Base-by-base conservation (phyloP, 163 green algal genomes). In the Chloromonas sp. region DNA sequence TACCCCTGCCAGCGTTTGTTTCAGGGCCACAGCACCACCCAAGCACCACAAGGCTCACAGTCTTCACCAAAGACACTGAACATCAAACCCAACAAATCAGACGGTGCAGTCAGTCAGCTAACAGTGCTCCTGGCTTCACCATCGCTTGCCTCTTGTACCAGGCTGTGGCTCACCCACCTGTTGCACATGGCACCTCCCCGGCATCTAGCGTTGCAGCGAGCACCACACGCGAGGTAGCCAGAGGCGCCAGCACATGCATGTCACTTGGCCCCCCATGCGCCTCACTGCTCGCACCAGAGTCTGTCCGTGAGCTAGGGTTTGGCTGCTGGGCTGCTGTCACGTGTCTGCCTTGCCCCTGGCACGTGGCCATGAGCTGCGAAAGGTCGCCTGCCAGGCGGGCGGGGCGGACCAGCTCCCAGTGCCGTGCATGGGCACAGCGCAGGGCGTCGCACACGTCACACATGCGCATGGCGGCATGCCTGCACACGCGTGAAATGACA, bases 401-500 rank as follows among this genome's bases (percentile, higher is more conserved):
- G 0, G 85, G 85, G 78, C 81, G 82, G 2, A 88, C 82, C 78
- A 88, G 82, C n/a, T 61, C 70, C 78, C 85, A 88, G 85, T 88
- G 86, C 1, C 77, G 15, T 3, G 82, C 70, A 61, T 88, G 85
- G 0, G 85, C 78, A 57, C 74, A 70, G 0, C 82, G 82, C 70
- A 88, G 82, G 59, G 2, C 15, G 58, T 70, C 2, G n/a, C 83
- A 71, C 78, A 86, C 66, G 58, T 79, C 3, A 0, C n/a, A 2
- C 36, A 86, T 80, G 2, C 82, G 36, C 70, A 86, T n/a, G 14
- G 0, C 14, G 14, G 58, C 70, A 70, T 88, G 78, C 61, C 84
- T 87, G 84, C 60, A 60, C 13, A 1, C 79, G 36, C 36, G 36
- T 36, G 36, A 36, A 36, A 36, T 36, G 36, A 36, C 36, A 36